Base-by-base conservation (phyloP, 805 yeast species). In the Ascoidea asiatica region DNA sequence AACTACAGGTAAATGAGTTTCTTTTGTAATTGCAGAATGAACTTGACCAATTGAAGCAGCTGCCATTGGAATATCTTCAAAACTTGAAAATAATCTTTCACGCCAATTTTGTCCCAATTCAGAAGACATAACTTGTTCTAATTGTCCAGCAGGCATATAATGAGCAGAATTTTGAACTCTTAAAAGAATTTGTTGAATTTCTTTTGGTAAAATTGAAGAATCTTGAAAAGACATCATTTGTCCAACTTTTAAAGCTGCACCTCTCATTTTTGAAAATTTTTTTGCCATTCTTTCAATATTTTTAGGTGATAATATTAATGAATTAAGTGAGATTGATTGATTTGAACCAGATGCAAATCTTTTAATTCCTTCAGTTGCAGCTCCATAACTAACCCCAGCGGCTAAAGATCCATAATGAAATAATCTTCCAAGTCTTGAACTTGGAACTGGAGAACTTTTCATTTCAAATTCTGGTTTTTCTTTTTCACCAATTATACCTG, bases 41-140 rank as follows among this genome's bases (percentile, higher is more conserved):
- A 92, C 97, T 62, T 92, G 97, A 2, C 97, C 97, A 51, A 92
- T 92, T 4, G 96, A 87, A 0, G 98, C 95, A 2, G 98, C 97
- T 0, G 97, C 97, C 45, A 92, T 76, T 4, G 98, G 98, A 19
- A 81, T 70, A 51, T 85, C 92, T 46, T 87, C 86, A 60, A 92
- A 92, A 1, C 75, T 65, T 8, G 79, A 63, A 58, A 86, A 92
- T 42, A 66, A 58, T 36, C 78, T 69, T 4, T 65, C 57, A 49
- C 84, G 72, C 98, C 98, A 92, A 47, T 75, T 68, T 6, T 64
- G 66, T 13, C 97, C 97, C 44, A 92, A 71, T 50, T 88, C 92
- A 8, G 64, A 60, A 6, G 67, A 59, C 75, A 92, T 72, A 2
- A 85, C 86, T 45, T 73, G 70, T 52, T 87, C 87, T 44, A 92